Evolutionary conservation across 106 monocot genomes (phyloP).

Genomic region (Allium sativum): DNA sequence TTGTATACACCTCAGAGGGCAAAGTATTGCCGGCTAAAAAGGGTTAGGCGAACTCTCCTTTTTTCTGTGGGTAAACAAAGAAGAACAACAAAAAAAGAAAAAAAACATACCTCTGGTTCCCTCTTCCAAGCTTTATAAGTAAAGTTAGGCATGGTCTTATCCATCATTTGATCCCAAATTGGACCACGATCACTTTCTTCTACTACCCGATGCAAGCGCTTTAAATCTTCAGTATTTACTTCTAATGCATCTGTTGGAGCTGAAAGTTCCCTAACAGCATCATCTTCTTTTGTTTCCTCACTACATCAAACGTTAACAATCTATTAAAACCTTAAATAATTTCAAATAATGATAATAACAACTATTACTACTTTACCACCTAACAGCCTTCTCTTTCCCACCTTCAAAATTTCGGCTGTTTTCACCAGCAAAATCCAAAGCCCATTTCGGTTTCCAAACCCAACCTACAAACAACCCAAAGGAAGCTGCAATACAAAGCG

Average conservation of each 20-base stretch:
- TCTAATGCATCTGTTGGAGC: too few relatives aligned
- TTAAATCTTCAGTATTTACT: constrained; percentile 55
- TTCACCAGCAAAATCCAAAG: constrained; percentile 22
- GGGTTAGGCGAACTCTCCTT: too few relatives aligned
- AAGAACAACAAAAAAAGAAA: not conserved
- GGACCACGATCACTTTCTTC: constrained; percentile 62
- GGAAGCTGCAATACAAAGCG: constrained; percentile 46
- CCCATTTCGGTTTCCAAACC: constrained; percentile 75
- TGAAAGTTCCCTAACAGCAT: too few relatives aligned
- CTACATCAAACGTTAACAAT: not conserved
- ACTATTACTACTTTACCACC: too few relatives aligned
- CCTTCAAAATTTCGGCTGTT: not conserved
- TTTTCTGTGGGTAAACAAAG: too few relatives aligned
- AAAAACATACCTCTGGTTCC: constrained; percentile 52
- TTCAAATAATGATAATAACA: too few relatives aligned
- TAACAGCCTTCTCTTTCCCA: not conserved
- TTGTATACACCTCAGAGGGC: too few relatives aligned
- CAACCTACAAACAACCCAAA: constrained; percentile 61
- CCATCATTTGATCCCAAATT: constrained; percentile 77
- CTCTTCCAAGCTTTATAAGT: constrained; percentile 77
- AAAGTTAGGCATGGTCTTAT: constrained; percentile 39
- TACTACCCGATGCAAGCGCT: constrained; percentile 47
- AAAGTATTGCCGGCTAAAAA: too few relatives aligned
- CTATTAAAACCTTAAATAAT: too few relatives aligned
- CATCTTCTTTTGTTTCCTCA: constrained; percentile 1